Conservation (phyloP, 352 stramenopile species). For the Vaucheria bursata region DNA sequence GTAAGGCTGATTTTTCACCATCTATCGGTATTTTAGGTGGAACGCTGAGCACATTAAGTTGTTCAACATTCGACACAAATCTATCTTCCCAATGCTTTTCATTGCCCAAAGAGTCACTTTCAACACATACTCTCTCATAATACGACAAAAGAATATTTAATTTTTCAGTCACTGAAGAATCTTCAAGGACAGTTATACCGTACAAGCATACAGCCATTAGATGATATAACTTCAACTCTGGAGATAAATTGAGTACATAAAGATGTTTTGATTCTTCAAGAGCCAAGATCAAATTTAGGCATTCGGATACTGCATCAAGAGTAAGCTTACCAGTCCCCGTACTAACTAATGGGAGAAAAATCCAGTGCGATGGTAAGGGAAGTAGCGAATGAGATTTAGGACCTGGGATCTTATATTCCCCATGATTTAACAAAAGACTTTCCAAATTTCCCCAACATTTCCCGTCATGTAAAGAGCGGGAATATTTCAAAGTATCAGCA, state of each 20-base stretch:
- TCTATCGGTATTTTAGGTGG: neutral
- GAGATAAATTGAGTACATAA: constrained; percentile 5
- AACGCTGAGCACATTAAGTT: neutral
- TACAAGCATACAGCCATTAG: constrained; percentile 32
- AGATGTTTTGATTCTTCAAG: constrained; percentile 17
- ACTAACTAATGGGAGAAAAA: constrained; percentile 36
- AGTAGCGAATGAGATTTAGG: constrained; percentile 26
- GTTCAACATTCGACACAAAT: neutral
- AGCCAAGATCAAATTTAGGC: constrained; percentile 16
- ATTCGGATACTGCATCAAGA: constrained; percentile 18
- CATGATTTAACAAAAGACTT: constrained; percentile 1
- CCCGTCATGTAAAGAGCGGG: constrained; percentile 15
- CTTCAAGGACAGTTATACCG: constrained; percentile 15
- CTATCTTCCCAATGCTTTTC: neutral
- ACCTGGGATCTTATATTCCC: constrained; percentile 7
- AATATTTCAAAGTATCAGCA: constrained; percentile 12
- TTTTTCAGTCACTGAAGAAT: neutral
- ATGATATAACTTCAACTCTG: constrained; percentile 35
- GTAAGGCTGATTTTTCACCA: neutral
- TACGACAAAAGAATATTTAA: constrained; percentile 20
- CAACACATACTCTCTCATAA: too few species aligned
- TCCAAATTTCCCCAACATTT: constrained; percentile 26
- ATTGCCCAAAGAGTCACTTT: too few species aligned
- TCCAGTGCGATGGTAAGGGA: constrained; percentile 28
- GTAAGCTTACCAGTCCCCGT: constrained; percentile 16